Base-by-base conservation (phyloP, 441 rosid genomes). In the Pelargonium cotyledonis region DNA sequence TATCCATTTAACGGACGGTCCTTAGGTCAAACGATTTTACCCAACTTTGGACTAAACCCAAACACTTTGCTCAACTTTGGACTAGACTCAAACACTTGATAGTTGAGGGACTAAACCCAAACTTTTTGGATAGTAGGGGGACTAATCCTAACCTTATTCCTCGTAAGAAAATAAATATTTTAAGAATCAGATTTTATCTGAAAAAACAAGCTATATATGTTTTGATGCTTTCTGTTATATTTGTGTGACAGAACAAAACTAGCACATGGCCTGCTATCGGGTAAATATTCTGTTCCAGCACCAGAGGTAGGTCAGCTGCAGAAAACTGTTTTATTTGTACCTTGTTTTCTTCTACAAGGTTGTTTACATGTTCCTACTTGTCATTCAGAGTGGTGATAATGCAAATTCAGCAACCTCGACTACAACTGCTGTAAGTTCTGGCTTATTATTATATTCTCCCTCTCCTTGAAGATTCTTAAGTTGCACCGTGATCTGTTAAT, bases 181-280 rank as follows among this genome's bases (percentile, higher is more conserved):
- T 19, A 18, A 5, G 21, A 51, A n/a, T 8, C 41, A 8, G 38
- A 19, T 38, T 67, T 12, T 6, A 38, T 46, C 3, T 2, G 4
- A 60, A 47, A 60, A 43, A 10, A 44, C 69, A 5, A 12, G 43
- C 44, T 41, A 70, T 73, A 64, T 19, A 21, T 72, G 60, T 70
- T 12, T 70, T 72, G 15, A 70, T 71, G 67, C 60, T 57, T 57
- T 57, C 26, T 57, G 62, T 57, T 57, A 11, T 57, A 19, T 47
- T 67, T 78, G 61, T 78, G 49, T 81, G 79, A 76, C 88, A 94
- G 97, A 81, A 86, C 94, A 80, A 94, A 91, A 80, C 89, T 94
- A 74, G 99, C 85, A 40, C 94, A 94, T 83, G 97, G 99, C 76
- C 78, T 94, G 84, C 86, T 91, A 23, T 94, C 96, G 70, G 99